phyloP scores from a whole-genome alignment of 1,284 basidiomycete species.

The Naganishia cerealis region DNA sequence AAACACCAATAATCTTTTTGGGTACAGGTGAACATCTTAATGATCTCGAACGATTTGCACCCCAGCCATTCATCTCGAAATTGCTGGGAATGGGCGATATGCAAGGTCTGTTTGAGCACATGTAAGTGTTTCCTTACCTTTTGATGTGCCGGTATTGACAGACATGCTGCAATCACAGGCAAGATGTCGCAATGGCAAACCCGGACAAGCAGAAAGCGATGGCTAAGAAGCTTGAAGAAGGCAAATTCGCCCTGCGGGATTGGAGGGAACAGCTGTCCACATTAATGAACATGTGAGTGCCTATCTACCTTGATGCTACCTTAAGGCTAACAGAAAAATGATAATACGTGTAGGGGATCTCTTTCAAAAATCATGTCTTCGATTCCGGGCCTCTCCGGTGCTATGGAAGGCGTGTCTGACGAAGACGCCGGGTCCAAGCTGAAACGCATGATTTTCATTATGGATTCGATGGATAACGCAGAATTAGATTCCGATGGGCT shows the following conservation, averaged over 20 bases:
- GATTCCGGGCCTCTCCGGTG: conserved; percentile 92
- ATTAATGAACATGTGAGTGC: conserved; percentile 89
- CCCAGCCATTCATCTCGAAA: conserved; percentile 96
- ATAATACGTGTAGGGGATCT: conserved; percentile 69
- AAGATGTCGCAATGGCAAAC: conserved; percentile 86
- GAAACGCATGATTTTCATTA: conserved; percentile 99
- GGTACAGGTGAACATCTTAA: conserved; percentile 96
- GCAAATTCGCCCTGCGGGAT: conserved; percentile 92
- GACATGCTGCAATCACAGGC: conserved; percentile 48
- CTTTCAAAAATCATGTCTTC: conserved; percentile 97
- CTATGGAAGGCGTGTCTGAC: conserved; percentile 86
- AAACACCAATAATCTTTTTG: conserved; percentile 97
- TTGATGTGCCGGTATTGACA: neutral
- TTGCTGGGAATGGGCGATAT: conserved; percentile 93
- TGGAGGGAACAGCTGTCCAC: conserved; percentile 97
- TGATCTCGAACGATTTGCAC: conserved; percentile 92
- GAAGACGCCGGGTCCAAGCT: conserved; percentile 79
- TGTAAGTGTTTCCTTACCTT: conserved; percentile 55
- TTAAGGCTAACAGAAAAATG: neutral
- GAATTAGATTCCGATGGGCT: conserved; percentile 97
- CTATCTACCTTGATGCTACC: conserved; percentile 2
- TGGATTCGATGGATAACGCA: conserved; percentile 89
- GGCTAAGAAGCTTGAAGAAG: conserved; percentile 96
- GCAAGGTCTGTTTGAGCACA: conserved; percentile 94
- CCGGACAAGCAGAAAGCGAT: conserved; percentile 97